phyloP scores from a whole-genome alignment of 768 basidiomycete species.

The Rhodosporidiobolus odoratus region DNA sequence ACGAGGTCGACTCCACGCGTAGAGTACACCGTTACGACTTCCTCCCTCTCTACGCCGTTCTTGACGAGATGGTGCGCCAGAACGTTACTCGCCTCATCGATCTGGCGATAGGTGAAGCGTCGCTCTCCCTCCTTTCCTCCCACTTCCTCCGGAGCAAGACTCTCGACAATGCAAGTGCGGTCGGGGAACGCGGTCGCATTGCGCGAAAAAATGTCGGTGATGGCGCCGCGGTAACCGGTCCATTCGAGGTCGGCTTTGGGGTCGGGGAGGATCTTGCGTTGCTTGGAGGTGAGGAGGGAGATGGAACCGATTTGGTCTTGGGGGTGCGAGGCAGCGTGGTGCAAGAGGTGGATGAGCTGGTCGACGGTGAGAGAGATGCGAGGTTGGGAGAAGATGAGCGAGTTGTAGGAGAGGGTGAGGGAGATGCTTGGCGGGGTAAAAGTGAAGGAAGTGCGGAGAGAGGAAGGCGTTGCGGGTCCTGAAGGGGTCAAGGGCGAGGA shows the following conservation, averaged over 20 bases:
- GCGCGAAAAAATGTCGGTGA: conserved; percentile 84
- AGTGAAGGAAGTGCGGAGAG: conserved; percentile 59
- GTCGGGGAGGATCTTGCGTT: conserved; percentile 67
- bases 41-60: conserved; percentile 80
- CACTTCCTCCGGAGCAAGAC: conserved; percentile 49
- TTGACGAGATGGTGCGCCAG: conserved; percentile 83
- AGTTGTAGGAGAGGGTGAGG: conserved; percentile 86
- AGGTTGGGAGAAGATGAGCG: conserved; percentile 74
- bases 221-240: conserved; percentile 96
- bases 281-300: conserved; percentile 67
- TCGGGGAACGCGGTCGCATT: conserved; percentile 78
- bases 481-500: background rate
- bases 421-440: conserved; percentile 56
- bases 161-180: conserved; percentile 82
- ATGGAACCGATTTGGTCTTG: conserved; percentile 68
- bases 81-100: conserved; percentile 78
- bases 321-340: conserved; percentile 64
- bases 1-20: conserved; percentile 93
- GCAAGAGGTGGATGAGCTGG: conserved; percentile 73
- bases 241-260: conserved; percentile 85
- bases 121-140: conserved; percentile 53
- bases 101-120: conserved; percentile 70
- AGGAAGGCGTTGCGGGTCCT: conserved; percentile 30
- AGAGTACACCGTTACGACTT: conserved; percentile 97
- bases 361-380: conserved; percentile 75